These are phyloP conservation scores for Chrysosporium keratinophilum DNA, from an alignment of 2,329 filamentous ascomycete species.

Conservation along the genomic window DNA sequence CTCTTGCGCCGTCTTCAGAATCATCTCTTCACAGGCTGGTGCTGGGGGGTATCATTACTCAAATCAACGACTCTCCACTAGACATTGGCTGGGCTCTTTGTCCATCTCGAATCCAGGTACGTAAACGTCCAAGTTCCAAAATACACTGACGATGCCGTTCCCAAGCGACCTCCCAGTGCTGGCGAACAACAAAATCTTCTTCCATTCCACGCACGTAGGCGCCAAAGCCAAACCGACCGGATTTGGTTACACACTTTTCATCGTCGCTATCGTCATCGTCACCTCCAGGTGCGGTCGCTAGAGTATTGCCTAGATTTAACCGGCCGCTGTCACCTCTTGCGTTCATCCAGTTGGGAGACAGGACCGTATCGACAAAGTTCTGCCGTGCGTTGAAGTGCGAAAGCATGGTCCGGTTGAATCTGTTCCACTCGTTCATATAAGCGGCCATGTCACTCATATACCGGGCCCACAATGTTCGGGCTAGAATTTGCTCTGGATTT, in stretches of 20 bases:
- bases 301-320: conserved; percentile 21
- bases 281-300: background rate
- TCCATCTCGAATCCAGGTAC: conserved; percentile 15
- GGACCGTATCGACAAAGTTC: conserved; percentile 37
- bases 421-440: conserved; percentile 49
- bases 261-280: conserved; percentile 23
- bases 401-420: conserved; percentile 46
- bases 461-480: conserved; percentile 39
- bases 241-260: conserved; percentile 24
- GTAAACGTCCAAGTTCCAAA: conserved; percentile 24
- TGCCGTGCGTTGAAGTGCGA: conserved; percentile 47
- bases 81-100: background rate
- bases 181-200: conserved; percentile 37
- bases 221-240: conserved; percentile 33
- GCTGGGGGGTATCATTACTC: background rate
- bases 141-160: conserved; percentile 38
- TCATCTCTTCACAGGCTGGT: too few species aligned
- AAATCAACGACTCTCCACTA: conserved; percentile 1
- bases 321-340: conserved; percentile 40
- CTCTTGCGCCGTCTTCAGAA: background rate
- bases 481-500: conserved; percentile 27
- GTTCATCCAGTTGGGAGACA: conserved; percentile 42
- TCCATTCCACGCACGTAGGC: conserved; percentile 38
- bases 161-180: conserved; percentile 40
- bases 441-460: conserved; percentile 45